phyloP scores from a whole-genome alignment of 306 rosid genomes.

The Glycine latifolia region DNA sequence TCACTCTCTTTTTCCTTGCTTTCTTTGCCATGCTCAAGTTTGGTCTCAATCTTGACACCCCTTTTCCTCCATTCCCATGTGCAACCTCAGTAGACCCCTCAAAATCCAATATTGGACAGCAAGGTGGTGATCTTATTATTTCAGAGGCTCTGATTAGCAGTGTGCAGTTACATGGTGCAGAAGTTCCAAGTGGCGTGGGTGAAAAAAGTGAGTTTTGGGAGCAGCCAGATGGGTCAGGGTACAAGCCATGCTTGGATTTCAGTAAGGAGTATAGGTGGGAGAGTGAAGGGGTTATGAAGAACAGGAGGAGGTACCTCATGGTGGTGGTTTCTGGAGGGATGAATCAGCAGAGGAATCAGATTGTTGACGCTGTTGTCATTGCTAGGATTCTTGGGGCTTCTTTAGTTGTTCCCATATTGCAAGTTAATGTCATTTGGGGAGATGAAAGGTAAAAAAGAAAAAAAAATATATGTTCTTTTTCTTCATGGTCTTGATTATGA shows the following conservation, averaged over 20 bases:
- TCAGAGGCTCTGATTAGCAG: constrained; percentile 44
- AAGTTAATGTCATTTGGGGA: constrained; percentile 96
- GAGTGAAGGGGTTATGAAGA: constrained; percentile 61
- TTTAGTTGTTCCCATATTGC: constrained; percentile 91
- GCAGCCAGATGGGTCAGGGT: constrained; percentile 90
- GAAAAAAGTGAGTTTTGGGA: constrained; percentile 70
- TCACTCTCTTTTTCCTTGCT: constrained; percentile 61
- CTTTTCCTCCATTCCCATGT: constrained; percentile 67
- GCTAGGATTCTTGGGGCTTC: constrained; percentile 97
- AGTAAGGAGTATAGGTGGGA: constrained; percentile 63
- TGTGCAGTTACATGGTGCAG: constrained; percentile 48
- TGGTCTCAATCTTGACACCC: constrained; percentile 51
- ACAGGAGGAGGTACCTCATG: constrained; percentile 79
- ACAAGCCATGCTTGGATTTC: constrained; percentile 79
- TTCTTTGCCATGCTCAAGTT: constrained; percentile 62
- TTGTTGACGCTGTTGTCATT: constrained; percentile 95
- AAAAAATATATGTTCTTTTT: too few relatives aligned
- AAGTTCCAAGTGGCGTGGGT: constrained; percentile 38
- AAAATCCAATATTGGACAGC: constrained; percentile 47
- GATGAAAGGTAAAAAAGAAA: constrained; percentile 77
- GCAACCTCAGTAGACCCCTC: constrained; percentile 49
- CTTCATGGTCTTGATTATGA: too few relatives aligned
- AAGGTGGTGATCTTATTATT: neutral
- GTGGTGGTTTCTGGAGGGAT: constrained; percentile 95
- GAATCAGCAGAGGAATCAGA: constrained; percentile 98